A percentile compares a stretch with the other conserved stretches of the same genome.
phyloP scores from a whole-genome alignment of 306 rosid species.

The Ochetophila trinervis region DNA sequence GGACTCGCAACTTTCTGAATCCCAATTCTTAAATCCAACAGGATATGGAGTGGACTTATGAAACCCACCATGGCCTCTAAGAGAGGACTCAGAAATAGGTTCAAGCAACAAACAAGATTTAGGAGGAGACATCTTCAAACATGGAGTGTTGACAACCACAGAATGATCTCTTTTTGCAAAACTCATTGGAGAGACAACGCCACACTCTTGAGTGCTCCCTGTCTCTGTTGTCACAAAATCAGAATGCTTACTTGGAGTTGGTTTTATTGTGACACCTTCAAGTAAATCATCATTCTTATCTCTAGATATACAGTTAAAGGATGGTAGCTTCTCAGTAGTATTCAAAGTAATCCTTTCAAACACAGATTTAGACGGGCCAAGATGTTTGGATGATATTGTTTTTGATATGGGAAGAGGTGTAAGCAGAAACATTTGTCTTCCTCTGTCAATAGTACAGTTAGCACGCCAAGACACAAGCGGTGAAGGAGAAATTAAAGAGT shows the following conservation, averaged over 20 bases:
- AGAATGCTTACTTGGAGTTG: slow-evolving; percentile 46
- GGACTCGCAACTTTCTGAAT: slow-evolving; percentile 43
- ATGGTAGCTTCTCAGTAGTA: slow-evolving; percentile 21
- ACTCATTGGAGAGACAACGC: slow-evolving; percentile 32
- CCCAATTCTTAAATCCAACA: slow-evolving; percentile 44
- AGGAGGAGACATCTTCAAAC: slow-evolving; percentile 82
- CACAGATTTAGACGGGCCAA: slow-evolving; percentile 38
- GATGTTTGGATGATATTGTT: slow-evolving; percentile 49
- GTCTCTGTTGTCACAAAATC: slow-evolving; percentile 34
- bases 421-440: slow-evolving; percentile 81
- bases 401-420: slow-evolving; percentile 91
- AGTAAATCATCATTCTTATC: slow-evolving; percentile 32
- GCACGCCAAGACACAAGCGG: slow-evolving; percentile 97
- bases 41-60: slow-evolving; percentile 82
- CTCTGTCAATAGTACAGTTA: slow-evolving; percentile 66
- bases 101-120: slow-evolving; percentile 85
- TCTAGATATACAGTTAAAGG: slow-evolving; percentile 24
- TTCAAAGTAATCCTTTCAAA: slow-evolving; percentile 38
- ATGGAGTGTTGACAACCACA: slow-evolving; percentile 62
- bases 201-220: slow-evolving; percentile 27
- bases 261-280: slow-evolving; percentile 27
- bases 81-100: slow-evolving; percentile 58
- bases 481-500: slow-evolving; percentile 70
- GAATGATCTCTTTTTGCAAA: slow-evolving; percentile 41
- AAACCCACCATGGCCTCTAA: slow-evolving; percentile 27